Evolutionary conservation across 148 eudicot genomes (phyloP).

Genomic region (Arctostaphylos glauca): DNA sequence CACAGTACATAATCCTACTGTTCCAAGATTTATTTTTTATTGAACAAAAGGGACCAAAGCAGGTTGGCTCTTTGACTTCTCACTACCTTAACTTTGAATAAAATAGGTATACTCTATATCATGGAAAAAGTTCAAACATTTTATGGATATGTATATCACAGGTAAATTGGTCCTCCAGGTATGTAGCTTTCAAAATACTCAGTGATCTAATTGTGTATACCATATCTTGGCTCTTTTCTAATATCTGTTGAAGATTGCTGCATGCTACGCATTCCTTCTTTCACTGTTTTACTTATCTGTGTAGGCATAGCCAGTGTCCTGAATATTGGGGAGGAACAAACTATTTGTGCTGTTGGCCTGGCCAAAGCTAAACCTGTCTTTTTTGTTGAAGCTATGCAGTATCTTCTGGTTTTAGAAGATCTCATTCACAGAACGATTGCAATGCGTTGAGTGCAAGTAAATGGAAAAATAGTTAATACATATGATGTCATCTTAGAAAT

Average conservation of each 20-base stretch:
- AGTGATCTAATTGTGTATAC: neutral
- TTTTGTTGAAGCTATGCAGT: slow-evolving; percentile 90
- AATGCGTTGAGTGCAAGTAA: no score
- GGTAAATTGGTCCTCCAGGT: neutral
- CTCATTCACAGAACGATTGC: no score
- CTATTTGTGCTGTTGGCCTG: slow-evolving; percentile 94
- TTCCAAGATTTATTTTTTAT: no score
- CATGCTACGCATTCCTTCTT: slow-evolving; percentile 13
- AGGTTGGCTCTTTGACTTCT: no score
- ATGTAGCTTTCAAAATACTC: neutral
- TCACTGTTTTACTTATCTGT: slow-evolving; percentile 10
- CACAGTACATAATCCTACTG: no score
- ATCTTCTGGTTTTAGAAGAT: slow-evolving; percentile 63
- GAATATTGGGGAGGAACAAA: slow-evolving; percentile 97
- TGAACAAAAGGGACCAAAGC: no score
- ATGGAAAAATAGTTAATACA: no score
- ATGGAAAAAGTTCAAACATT: neutral
- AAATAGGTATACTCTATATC: neutral
- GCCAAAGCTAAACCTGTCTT: slow-evolving; percentile 82
- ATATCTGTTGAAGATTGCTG: slow-evolving; percentile 1
- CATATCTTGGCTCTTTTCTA: neutral
- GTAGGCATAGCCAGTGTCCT: slow-evolving; percentile 97
- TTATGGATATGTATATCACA: neutral
- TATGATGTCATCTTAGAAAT: no score
- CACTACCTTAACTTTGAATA: no score